Conservation (phyloP, 2,329 filamentous ascomycete genomes). For the Ascocoryne sarcoides region DNA sequence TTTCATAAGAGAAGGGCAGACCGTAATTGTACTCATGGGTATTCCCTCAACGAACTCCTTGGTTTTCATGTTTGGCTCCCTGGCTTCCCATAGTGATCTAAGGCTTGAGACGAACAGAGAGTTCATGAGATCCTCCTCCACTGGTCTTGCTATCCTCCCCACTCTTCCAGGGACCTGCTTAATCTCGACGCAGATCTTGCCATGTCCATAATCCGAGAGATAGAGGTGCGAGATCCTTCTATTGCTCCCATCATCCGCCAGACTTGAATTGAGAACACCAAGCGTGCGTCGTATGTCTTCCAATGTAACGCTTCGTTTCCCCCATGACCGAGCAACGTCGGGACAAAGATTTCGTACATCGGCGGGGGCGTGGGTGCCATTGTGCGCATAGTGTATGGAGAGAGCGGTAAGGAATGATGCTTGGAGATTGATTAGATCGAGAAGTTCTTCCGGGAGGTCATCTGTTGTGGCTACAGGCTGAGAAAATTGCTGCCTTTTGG, state of each 20-base stretch:
- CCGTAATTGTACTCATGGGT: conserved; percentile 44
- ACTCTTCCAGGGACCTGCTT: conserved; percentile 7
- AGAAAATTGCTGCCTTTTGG: conserved; percentile 2
- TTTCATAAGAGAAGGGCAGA: conserved; percentile 42
- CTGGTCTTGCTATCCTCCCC: conserved; percentile 29
- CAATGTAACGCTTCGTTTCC: conserved; percentile 56
- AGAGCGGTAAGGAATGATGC: conserved; percentile 59
- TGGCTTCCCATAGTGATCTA: conserved; percentile 32
- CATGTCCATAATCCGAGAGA: conserved; percentile 43
- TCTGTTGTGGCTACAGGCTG: background rate
- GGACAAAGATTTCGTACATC: conserved; percentile 54
- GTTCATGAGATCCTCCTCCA: conserved; percentile 46
- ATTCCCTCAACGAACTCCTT: conserved; percentile 44
- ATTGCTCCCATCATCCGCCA: conserved; percentile 30
- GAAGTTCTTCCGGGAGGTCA: conserved; percentile 41
- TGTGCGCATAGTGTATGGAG: conserved; percentile 60
- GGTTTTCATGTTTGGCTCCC: conserved; percentile 2
- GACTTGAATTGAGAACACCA: conserved; percentile 43
- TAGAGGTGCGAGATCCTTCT: conserved; percentile 28
- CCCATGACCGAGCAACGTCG: conserved; percentile 60
- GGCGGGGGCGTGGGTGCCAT: conserved; percentile 52
- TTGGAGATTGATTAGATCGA: conserved; percentile 56
- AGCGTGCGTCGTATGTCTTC: conserved; percentile 60
- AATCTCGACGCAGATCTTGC: conserved; percentile 51
- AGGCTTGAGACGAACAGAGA: conserved; percentile 46